phyloP scores from a whole-genome alignment of 78 protist genomes.

The Dictyostelium capitatum region DNA sequence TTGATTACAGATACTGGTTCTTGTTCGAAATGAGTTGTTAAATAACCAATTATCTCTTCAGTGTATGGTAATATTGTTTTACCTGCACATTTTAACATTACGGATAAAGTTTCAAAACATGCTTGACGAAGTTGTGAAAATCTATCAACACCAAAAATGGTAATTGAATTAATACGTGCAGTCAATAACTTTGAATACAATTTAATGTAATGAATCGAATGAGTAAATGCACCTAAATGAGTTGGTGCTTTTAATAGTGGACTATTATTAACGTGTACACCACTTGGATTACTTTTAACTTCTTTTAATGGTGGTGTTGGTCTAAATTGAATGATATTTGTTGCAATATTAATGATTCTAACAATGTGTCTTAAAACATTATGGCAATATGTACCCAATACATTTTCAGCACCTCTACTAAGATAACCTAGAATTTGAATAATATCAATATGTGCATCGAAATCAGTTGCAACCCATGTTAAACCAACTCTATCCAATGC shows the following conservation, averaged over 20 bases:
- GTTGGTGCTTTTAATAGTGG: constrained; percentile 10
- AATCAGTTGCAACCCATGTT: constrained; percentile 75
- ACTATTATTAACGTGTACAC: background rate
- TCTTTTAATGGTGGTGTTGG: constrained; percentile 80
- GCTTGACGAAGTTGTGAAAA: constrained; percentile 64
- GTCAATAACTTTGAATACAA: constrained; percentile 33
- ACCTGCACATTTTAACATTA: constrained; percentile 69
- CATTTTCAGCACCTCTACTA: constrained; percentile 72
- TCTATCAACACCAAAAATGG: constrained; percentile 52
- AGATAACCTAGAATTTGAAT: constrained; percentile 60
- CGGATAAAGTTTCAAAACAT: constrained; percentile 61
- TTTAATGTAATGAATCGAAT: constrained; percentile 62
- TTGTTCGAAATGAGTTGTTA: constrained; percentile 65
- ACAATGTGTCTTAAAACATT: constrained; percentile 64
- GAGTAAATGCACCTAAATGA: constrained; percentile 75
- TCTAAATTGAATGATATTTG: constrained; percentile 69
- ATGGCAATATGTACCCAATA: constrained; percentile 57
- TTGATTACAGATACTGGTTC: constrained; percentile 59
- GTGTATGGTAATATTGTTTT: constrained; percentile 53
- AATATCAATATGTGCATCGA: constrained; percentile 69
- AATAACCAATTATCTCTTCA: constrained; percentile 74
- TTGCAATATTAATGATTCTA: constrained; percentile 49
- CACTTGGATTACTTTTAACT: constrained; percentile 9
- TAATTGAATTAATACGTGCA: constrained; percentile 46
- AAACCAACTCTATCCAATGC: constrained; percentile 78